phyloP scores from a whole-genome alignment of 2,329 filamentous ascomycete species.

The Capronia epimyces region DNA sequence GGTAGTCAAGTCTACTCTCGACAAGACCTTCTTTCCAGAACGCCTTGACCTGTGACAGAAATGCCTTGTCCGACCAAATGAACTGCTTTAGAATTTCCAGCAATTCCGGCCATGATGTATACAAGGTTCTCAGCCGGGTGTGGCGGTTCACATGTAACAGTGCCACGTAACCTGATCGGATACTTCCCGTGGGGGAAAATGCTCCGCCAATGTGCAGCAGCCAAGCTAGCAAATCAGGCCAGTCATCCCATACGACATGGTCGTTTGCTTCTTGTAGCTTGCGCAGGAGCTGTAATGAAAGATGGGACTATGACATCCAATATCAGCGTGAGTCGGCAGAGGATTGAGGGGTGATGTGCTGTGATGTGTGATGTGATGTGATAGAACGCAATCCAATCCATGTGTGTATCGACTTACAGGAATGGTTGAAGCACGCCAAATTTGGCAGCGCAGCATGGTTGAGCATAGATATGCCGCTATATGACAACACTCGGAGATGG shows the following conservation, averaged over 20 bases:
- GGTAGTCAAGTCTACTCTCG: too few species aligned
- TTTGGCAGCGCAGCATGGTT: conserved; percentile 38
- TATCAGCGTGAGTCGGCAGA: background rate
- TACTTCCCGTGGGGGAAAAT: conserved; percentile 33
- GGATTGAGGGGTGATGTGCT: too few species aligned
- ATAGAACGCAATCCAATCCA: background rate
- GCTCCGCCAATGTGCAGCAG: conserved; percentile 38
- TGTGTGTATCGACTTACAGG: conserved; percentile 39
- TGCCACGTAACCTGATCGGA: conserved; percentile 32
- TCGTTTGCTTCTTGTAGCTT: conserved; percentile 32
- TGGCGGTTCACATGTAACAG: conserved; percentile 26
- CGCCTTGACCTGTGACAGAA: conserved; percentile 30
- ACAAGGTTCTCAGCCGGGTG: conserved; percentile 21
- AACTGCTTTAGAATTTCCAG: conserved; percentile 34
- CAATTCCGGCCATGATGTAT: conserved; percentile 34
- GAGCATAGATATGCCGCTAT: conserved; percentile 43
- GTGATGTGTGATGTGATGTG: background rate
- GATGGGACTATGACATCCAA: background rate
- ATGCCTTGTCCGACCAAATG: conserved; percentile 41
- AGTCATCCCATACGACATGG: conserved; percentile 34
- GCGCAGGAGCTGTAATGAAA: conserved; percentile 32
- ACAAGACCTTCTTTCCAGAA: conserved; percentile 31
- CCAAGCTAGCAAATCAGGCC: conserved; percentile 36
- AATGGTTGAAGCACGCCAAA: conserved; percentile 38
- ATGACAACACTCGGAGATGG: conserved; percentile 34